Percentiles rank a stretch among this genome's conserved stretches.
phyloP scores from a whole-genome alignment of 805 yeast species.

The Ogataea haglerorum region DNA sequence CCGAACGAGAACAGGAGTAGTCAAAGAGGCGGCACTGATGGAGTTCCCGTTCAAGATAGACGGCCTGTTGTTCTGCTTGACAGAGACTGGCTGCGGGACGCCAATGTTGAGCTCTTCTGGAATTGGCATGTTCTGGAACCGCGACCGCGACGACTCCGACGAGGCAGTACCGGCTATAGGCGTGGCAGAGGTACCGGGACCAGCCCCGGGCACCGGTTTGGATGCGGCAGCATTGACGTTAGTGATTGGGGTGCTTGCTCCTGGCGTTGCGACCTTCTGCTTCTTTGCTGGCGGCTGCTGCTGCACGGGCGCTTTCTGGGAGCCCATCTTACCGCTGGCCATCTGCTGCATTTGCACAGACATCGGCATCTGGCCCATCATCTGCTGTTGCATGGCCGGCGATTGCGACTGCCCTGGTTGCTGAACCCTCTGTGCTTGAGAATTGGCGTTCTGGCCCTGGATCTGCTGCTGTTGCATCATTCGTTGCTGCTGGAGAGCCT shows the following conservation, averaged over 20 bases:
- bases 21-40: slow-evolving; percentile 61
- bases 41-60: slow-evolving; percentile 84
- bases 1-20: slow-evolving; percentile 70
- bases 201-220: slow-evolving; percentile 20
- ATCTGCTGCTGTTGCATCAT: slow-evolving; percentile 26
- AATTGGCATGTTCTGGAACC: slow-evolving; percentile 67
- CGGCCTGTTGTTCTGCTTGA: slow-evolving; percentile 67
- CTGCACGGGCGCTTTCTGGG: slow-evolving; percentile 9
- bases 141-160: slow-evolving; percentile 43
- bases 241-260: slow-evolving; percentile 38
- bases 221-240: slow-evolving; percentile 48
- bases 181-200: slow-evolving; percentile 16
- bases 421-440: slow-evolving; percentile 15
- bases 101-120: slow-evolving; percentile 65
- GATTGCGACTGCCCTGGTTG: slow-evolving; percentile 9
- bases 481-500: slow-evolving; percentile 22
- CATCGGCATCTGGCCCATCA: slow-evolving; percentile 13
- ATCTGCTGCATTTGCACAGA: slow-evolving; percentile 13
- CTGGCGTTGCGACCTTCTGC: slow-evolving; percentile 17
- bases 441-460: slow-evolving; percentile 7
- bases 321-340: slow-evolving; percentile 8
- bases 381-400: slow-evolving; percentile 11
- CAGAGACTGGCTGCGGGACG: slow-evolving; percentile 60
- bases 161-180: slow-evolving; percentile 10
- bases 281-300: slow-evolving; percentile 16